phyloP scores from a whole-genome alignment of 805 yeast species.

The Candida multigemmis region DNA sequence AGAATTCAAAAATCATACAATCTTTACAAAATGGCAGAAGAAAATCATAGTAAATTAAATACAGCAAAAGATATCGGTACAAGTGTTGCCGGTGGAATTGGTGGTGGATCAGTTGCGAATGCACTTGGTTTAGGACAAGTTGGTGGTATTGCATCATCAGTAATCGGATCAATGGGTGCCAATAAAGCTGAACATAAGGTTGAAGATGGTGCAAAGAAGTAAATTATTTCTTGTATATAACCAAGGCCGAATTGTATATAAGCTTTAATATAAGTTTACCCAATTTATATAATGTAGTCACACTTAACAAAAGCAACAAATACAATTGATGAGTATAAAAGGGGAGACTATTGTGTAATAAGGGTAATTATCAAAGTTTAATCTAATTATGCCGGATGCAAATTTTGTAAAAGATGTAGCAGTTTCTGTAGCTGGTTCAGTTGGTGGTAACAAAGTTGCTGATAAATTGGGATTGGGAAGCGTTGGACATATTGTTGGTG shows the following conservation, averaged over 20 bases:
- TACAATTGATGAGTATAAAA: no score
- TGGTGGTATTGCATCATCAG: slow-evolving; percentile 24
- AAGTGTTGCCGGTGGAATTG: slow-evolving; percentile 27
- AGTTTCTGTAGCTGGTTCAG: slow-evolving; percentile 27
- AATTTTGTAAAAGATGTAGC: slow-evolving; percentile 23
- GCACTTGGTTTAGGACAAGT: slow-evolving; percentile 17
- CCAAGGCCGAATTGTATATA: no score
- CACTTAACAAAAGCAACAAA: no score
- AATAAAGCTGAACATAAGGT: slow-evolving; percentile 22
- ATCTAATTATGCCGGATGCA: slow-evolving; percentile 3
- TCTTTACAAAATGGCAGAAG: slow-evolving; percentile 5
- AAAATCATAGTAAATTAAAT: slow-evolving; percentile 6
- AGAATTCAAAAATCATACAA: no score
- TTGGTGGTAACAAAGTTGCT: slow-evolving; percentile 29
- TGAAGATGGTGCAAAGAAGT: slow-evolving; percentile 10
- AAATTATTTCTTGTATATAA: no score
- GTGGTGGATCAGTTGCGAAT: slow-evolving; percentile 29
- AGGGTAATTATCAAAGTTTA: no score
- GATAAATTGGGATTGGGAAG: slow-evolving; percentile 20
- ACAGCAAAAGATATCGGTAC: slow-evolving; percentile 24
- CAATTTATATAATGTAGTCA: no score
- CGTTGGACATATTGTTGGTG: slow-evolving; percentile 24
- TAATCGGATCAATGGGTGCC: slow-evolving; percentile 25
- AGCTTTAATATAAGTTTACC: no score
- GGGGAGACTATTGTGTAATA: no score